Evolutionary conservation across 139 green algal species (phyloP), one percentile per base, ranked within the genome.

Genomic region (Yamagishiella unicocca): DNA sequence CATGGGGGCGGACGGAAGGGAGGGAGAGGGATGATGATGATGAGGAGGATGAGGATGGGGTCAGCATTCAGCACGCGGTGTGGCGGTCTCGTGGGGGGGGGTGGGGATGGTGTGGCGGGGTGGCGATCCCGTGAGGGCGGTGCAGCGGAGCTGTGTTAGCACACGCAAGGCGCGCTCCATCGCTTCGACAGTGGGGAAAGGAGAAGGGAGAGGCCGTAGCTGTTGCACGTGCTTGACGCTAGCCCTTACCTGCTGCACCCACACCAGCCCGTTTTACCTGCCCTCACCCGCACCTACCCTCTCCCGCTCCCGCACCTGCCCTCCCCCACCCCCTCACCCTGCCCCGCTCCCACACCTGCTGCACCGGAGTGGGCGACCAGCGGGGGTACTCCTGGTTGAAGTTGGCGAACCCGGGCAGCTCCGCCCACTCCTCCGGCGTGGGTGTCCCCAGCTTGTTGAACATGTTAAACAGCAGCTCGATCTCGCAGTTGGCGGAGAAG

Each of bases 391-490:
- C 27, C n/a, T 12, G 9, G 12, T 40, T 54, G 40, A 78, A 58
- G 37, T 55, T 62, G 24, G 89, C 87, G 58, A 96, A 78, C 17
- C 77, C 64, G 6, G 83, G 83, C 37, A 92, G 81, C 4, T 85
- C 89, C 5, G 81, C 62, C 88, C 90, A 91, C 70, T 88, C 90
- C 7, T 87, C 46, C 75, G 97, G 93, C 22, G 58, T 94, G 35
- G 97, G 97, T 2, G 91, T 94, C 14, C 98, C 98, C 62, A 98
- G 89, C 31, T 97, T 88, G 25, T 93, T 24, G 84, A 97, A 97
- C 35, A 99, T 71, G 35, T 71, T 54, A 7, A 37, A 37, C 54
- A 83, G 50, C 76, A 55, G 71, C 42, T 0, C 43, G 25, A 94
- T 90, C 87, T 98, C 96, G 27, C 85, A 94, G 54, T 98, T 81